These are phyloP conservation scores for Trametes cubensis DNA, from an alignment of 768 basidiomycete species.

Conservation along the genomic window DNA sequence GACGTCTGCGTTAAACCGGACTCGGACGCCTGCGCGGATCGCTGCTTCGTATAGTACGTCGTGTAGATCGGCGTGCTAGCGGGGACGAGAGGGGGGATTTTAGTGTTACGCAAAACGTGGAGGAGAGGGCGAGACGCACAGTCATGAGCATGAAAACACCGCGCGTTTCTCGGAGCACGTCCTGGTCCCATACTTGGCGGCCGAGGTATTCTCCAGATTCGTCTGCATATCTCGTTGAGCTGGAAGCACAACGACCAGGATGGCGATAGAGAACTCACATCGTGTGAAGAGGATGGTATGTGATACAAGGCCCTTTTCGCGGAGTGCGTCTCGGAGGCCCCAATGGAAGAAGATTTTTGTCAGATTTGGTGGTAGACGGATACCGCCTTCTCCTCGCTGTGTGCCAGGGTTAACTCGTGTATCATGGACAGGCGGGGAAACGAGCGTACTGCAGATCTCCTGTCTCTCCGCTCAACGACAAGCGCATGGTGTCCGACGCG, in stretches of 20 bases:
- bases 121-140: constrained; percentile 24
- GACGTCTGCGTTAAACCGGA: constrained; percentile 35
- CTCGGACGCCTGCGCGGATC: constrained; percentile 29
- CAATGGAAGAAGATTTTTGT: constrained; percentile 40
- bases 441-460: constrained; percentile 13
- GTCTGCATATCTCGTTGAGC: constrained; percentile 19
- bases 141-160: constrained; percentile 36
- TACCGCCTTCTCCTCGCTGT: constrained; percentile 30
- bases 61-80: constrained; percentile 38
- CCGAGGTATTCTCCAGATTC: constrained; percentile 36
- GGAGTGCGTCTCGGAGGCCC: constrained; percentile 35
- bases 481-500: constrained; percentile 38
- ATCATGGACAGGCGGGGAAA: no score
- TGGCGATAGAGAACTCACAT: constrained; percentile 23
- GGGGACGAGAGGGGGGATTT: neutral
- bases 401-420: neutral
- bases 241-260: neutral
- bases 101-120: no score
- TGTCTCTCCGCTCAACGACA: constrained; percentile 34
- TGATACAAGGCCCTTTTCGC: constrained; percentile 26
- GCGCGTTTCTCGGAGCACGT: constrained; percentile 34
- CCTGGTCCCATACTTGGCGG: constrained; percentile 33
- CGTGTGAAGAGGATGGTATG: constrained; percentile 28
- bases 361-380: constrained; percentile 41
- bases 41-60: constrained; percentile 37